Conservation (phyloP, 495 filamentous ascomycete species). For the Neurospora pannonica region DNA sequence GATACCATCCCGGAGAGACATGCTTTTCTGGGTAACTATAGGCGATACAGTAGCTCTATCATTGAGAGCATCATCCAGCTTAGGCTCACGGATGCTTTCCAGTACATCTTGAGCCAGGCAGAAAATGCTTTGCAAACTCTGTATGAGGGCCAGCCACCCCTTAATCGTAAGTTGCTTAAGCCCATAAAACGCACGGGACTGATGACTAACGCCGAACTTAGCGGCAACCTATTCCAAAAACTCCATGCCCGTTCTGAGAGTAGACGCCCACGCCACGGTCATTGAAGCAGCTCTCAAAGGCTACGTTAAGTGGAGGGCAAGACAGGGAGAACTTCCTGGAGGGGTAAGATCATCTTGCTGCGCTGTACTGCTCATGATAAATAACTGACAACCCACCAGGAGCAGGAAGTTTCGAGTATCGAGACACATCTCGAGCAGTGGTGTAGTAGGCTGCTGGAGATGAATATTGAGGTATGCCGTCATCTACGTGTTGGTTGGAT, state of each 20-base stretch:
- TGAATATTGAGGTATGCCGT: slow-evolving; percentile 57
- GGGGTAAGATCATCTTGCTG: slow-evolving; percentile 32
- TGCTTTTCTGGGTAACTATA: slow-evolving; percentile 94
- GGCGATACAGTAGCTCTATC: slow-evolving; percentile 75
- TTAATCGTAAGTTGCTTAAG: slow-evolving; percentile 47
- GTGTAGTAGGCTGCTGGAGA: slow-evolving; percentile 64
- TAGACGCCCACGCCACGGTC: slow-evolving; percentile 84
- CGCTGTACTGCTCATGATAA: background rate
- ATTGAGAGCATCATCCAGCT: slow-evolving; percentile 76
- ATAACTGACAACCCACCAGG: slow-evolving; percentile 27
- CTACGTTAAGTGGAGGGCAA: slow-evolving; percentile 68
- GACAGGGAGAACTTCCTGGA: slow-evolving; percentile 40
- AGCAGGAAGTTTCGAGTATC: slow-evolving; percentile 51
- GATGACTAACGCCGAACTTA: slow-evolving; percentile 30
- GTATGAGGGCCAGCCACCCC: slow-evolving; percentile 59
- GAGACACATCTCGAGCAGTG: slow-evolving; percentile 67
- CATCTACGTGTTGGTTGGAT: background rate
- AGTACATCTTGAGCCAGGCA: slow-evolving; percentile 71
- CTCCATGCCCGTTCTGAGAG: slow-evolving; percentile 62
- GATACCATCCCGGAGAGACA: slow-evolving; percentile 92
- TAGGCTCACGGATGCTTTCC: slow-evolving; percentile 73
- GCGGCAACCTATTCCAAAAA: slow-evolving; percentile 70
- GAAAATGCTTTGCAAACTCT: slow-evolving; percentile 64
- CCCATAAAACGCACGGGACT: background rate
- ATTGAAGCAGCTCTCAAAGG: slow-evolving; percentile 89